Evolutionary conservation across 768 basidiomycete species (phyloP), one percentile per base, ranked within the genome.

Genomic region (Hydnum rufescens): DNA sequence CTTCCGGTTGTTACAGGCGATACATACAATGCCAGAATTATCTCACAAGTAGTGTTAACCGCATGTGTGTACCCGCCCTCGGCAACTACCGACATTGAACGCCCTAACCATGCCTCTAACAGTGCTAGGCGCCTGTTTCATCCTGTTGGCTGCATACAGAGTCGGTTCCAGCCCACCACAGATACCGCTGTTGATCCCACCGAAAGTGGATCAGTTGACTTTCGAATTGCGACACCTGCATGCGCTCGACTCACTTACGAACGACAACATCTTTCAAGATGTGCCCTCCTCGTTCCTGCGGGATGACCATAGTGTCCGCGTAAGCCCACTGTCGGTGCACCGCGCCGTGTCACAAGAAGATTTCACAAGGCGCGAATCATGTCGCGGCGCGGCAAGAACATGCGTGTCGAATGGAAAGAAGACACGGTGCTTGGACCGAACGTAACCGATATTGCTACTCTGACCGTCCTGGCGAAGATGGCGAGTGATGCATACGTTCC

Each of bases 391-490:
- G 23, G n/a, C 22, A 26, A 50, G 43, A 54, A 16, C 49, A 28
- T 5, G 22, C 29, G 8, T 5, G 8, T 76, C 26, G 61, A 67
- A 5, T 93, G 90, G 89, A 66, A 76, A 16, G 72, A 76, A 43
- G 70, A 71, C 23, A 74, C 82, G 32, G 70, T 84, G 0, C 60
- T 62, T 4, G 78, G 73, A 1, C 92, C 92, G 1, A 80, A 95
- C 60, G 72, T 83, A 3, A 67, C 69, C 18, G 76, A 78, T 59
- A 74, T 82, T 31, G 73, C 78, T 58, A 82, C 86, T 1, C 64
- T 96, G 4, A 71, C 79, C 8, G 67, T 75, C 26, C 70, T 96
- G 16, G 89, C 85, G 19, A 88, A 84, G 74, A 96, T 97, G 84
- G 76, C 82, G 6, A 76, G 70, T 53, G 88, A 95, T 61, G 79